Evolutionary conservation across 2,329 filamentous ascomycete genomes (phyloP), one percentile per base, ranked within the genome.

Genomic region (Fusarium floridanum): DNA sequence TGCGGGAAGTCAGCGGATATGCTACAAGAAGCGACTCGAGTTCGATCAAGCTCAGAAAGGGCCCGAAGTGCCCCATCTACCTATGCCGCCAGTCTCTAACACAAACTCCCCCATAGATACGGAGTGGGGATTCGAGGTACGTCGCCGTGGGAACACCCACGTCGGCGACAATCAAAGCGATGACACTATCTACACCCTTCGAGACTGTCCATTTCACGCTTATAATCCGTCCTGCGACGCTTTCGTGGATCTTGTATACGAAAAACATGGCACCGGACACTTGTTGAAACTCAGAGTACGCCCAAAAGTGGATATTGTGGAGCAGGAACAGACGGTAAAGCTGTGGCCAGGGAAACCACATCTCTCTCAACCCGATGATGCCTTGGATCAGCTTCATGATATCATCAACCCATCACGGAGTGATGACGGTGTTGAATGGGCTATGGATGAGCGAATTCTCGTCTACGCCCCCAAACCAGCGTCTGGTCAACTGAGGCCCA

Each of bases 1-100:
- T 29, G 91, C 90, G 66, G 87, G 87, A 27, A 90, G 90, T 66
- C 85, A 87, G 45, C 87, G 93, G 29, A 93, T 89, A 0, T 94
- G 91, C 77, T 95, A 95, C 80, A 89, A 85, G 14, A 89, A 86
- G 16, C 81, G 85, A 17, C 83, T 92, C n/a, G 67, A 77, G 2
- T 90, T 90, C 71, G 57, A 12, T 45, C 41, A 45, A 14, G 29
- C 29, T 29, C 29, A 53, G 12, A 10, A 20, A 17, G n/a, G 37
- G 20, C 29, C 41, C 7, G 45, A 29, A 34, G 32, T 22, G 22
- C 22, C 22, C 22, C 22, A 22, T 22, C 22, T 22, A 22, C 22
- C 22, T 22, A 22, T 22, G 22, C 22, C 29, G 29, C 29, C 29
- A 17, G 56, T 27, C 17, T 73, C 68, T 50, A 61, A 37, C 11